Conservation (phyloP, 2,329 filamentous ascomycete genomes). For the Aspergillus texensis region DNA sequence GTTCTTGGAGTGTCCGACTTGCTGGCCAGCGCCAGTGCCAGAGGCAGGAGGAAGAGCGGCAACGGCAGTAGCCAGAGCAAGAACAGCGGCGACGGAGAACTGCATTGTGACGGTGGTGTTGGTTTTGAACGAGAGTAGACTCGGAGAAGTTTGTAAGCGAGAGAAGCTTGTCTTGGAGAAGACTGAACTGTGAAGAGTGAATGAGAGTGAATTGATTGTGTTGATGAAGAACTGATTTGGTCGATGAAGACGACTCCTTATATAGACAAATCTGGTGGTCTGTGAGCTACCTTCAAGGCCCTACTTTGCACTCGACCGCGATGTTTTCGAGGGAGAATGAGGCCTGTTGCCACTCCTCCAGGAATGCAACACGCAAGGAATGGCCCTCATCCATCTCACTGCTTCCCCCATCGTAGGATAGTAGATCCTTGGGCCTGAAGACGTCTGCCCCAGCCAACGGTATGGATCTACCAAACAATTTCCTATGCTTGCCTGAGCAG, state of each 20-base stretch:
- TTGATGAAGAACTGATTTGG: constrained; percentile 27
- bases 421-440: constrained; percentile 1
- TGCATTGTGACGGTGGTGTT: constrained; percentile 41
- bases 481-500: neutral
- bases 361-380: constrained; percentile 38
- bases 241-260: constrained; percentile 26
- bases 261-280: constrained; percentile 36
- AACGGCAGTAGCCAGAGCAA: constrained; percentile 38
- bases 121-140: constrained; percentile 31
- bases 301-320: constrained; percentile 1
- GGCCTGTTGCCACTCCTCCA: constrained; percentile 14
- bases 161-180: constrained; percentile 17
- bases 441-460: constrained; percentile 9
- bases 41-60: constrained; percentile 32
- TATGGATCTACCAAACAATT: constrained; percentile 22
- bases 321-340: constrained; percentile 8
- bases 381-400: neutral
- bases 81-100: constrained; percentile 37
- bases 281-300: constrained; percentile 17
- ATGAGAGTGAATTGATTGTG: constrained; percentile 37
- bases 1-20: constrained; percentile 36
- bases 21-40: constrained; percentile 32
- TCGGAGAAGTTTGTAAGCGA: constrained; percentile 10
- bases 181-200: constrained; percentile 32
- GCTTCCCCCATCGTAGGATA: neutral